These are phyloP conservation scores for Trametes cinnabarina DNA, from an alignment of 768 basidiomycete species.

Conservation along the genomic window DNA sequence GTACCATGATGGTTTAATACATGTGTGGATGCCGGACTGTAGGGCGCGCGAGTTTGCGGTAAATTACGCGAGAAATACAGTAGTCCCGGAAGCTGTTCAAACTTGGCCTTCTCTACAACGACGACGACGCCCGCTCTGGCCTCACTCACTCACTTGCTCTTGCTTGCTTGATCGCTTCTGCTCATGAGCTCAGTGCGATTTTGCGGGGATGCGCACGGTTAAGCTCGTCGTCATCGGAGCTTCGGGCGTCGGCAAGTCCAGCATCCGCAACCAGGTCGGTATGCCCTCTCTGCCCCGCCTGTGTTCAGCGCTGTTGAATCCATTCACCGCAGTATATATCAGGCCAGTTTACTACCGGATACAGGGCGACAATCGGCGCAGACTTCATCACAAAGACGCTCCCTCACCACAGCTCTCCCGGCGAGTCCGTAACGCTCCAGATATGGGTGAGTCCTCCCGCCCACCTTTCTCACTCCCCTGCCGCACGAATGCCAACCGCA, in stretches of 20 bases:
- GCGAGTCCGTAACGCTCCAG: constrained; percentile 63
- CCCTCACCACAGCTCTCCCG: constrained; percentile 53
- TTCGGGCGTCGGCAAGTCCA: constrained; percentile 85
- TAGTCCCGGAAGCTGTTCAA: too few species aligned
- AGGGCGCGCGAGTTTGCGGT: too few species aligned
- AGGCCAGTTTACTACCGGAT: constrained; percentile 69
- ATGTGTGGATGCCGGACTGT: too few species aligned
- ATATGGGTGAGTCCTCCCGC: constrained; percentile 50
- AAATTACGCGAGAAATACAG: too few species aligned
- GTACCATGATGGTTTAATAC: too few species aligned
- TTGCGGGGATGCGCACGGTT: constrained; percentile 56
- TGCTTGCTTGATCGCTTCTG: not conserved
- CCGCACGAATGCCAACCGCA: too few species aligned
- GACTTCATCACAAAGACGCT: constrained; percentile 82
- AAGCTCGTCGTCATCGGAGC: constrained; percentile 82
- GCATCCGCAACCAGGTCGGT: constrained; percentile 69
- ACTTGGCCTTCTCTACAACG: too few species aligned
- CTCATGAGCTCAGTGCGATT: constrained; percentile 11
- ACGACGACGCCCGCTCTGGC: not conserved
- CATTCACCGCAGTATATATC: constrained; percentile 61
- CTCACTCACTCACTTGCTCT: not conserved
- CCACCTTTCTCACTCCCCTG: not conserved
- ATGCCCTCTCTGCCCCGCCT: not conserved
- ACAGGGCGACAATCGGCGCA: constrained; percentile 85
- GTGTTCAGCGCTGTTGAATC: not conserved